Evolutionary conservation across 768 basidiomycete genomes (phyloP), one percentile per base, ranked within the genome.

Genomic region (Collybiopsis luxurians): DNA sequence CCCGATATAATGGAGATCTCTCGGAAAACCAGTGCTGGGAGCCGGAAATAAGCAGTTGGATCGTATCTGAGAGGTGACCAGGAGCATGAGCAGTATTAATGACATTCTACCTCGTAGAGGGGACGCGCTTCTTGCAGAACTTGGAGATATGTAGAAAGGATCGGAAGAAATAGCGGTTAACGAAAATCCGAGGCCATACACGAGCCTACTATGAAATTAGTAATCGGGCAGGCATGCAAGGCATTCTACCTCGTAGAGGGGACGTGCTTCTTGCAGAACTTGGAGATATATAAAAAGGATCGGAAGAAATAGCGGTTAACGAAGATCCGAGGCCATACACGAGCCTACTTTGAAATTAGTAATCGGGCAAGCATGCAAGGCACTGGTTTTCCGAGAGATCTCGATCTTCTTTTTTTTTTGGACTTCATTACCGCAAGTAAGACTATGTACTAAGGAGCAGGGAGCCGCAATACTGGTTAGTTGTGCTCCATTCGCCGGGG

Each of bases 111-210:
- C 26, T 17, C 42, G 40, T 43, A 26, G 53, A 54, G 53, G n/a
- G 53, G 53, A 54, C 40, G 53, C 39, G 43, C 42, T 51, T 38
- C 36, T 23, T 36, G 23, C 36, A 24, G 36, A 53, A 58, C 42
- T 53, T 52, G 6, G 38, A 40, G 31, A 21, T 54, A 23, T 30
- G 51, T 47, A 55, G n/a, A n/a, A 39, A 50, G 56, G 27, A 24
- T 53, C 58, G 58, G 58, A 27, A 34, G 57, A 53, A 58, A 39
- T 58, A 58, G 52, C 44, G 53, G 17, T 26, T 27, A 54, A 38
- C 24, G 28, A 53, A 44, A 54, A 40, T 54, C 53, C 53, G 53
- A 54, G 53, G 53, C 43, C 42, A 54, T 34, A 31, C 53, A 54
- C 53, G 53, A 40, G n/a, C 23, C 40, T 10, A 11, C 10, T 30